Percentiles rank a stretch among this genome's conserved stretches.
phyloP scores from a whole-genome alignment of 441 rosid genomes.

The Lagerstroemia fauriei region DNA sequence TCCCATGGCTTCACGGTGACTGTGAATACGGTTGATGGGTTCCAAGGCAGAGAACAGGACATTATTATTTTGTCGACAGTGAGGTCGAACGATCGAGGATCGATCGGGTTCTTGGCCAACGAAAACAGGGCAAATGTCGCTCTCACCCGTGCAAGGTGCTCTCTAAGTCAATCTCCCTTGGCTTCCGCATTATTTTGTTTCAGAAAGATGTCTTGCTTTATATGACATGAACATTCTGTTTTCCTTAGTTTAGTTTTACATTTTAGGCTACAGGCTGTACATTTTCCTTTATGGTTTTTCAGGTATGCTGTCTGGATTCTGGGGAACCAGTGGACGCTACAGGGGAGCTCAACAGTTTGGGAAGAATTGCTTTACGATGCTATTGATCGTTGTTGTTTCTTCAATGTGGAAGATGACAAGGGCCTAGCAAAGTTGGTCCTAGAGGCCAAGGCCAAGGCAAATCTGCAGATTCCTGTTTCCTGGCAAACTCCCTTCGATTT shows the following conservation, averaged over 20 bases:
- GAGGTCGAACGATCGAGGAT: slow-evolving; percentile 31
- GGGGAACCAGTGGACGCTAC: slow-evolving; percentile 38
- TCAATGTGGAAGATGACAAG: slow-evolving; percentile 42
- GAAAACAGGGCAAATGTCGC: slow-evolving; percentile 40
- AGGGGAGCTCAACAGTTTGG: slow-evolving; percentile 38
- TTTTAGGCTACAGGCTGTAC: background rate
- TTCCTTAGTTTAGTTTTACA: background rate
- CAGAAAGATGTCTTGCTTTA: background rate
- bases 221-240: too few species aligned
- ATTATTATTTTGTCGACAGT: slow-evolving; percentile 42
- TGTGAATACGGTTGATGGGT: slow-evolving; percentile 41
- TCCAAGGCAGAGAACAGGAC: slow-evolving; percentile 50
- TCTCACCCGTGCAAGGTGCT: slow-evolving; percentile 41
- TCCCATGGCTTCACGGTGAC: slow-evolving; percentile 32
- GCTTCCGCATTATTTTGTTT: background rate
- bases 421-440: slow-evolving; percentile 32
- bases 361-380: slow-evolving; percentile 35
- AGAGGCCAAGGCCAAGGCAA: slow-evolving; percentile 16
- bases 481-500: slow-evolving; percentile 41
- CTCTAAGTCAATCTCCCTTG: too few species aligned
- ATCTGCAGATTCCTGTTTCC: slow-evolving; percentile 46
- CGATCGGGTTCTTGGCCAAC: slow-evolving; percentile 33
- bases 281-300: background rate
- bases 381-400: slow-evolving; percentile 41
- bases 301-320: slow-evolving; percentile 49